These are phyloP conservation scores for Fusarium oxysporum DNA, from an alignment of 2,329 filamentous ascomycete genomes.

Conservation along the genomic window DNA sequence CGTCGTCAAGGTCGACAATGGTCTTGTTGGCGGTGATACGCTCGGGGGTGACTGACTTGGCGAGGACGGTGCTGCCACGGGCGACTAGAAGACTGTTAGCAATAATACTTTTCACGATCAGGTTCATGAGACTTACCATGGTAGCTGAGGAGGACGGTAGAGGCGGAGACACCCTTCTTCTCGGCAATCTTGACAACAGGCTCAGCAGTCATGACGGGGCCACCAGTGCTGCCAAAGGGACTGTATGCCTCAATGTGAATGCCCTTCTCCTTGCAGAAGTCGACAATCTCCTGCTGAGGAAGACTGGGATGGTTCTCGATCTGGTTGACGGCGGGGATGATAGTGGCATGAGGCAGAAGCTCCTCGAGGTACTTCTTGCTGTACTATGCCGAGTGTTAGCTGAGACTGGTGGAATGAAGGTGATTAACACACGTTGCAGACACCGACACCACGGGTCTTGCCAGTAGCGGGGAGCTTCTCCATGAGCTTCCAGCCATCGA, in stretches of 20 bases:
- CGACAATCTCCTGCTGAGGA: slow-evolving; percentile 78
- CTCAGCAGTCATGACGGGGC: slow-evolving; percentile 72
- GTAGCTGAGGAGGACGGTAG: slow-evolving; percentile 76
- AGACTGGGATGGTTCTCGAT: slow-evolving; percentile 80
- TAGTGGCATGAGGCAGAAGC: slow-evolving; percentile 61
- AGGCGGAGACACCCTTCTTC: slow-evolving; percentile 70
- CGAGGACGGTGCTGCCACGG: slow-evolving; percentile 75
- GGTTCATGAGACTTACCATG: slow-evolving; percentile 65
- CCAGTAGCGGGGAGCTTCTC: slow-evolving; percentile 72
- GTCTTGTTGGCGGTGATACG: slow-evolving; percentile 78
- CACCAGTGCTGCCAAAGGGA: slow-evolving; percentile 72
- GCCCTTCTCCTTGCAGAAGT: slow-evolving; percentile 74
- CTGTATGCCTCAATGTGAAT: slow-evolving; percentile 81
- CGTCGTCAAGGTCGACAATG: slow-evolving; percentile 71
- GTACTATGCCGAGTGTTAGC: slow-evolving; percentile 54
- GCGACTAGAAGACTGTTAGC: slow-evolving; percentile 63
- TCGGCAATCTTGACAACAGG: slow-evolving; percentile 72
- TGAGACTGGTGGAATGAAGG: background rate
- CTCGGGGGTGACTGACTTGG: slow-evolving; percentile 76
- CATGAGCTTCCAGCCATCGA: slow-evolving; percentile 82
- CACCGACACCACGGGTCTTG: slow-evolving; percentile 66
- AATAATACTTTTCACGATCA: background rate
- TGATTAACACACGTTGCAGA: slow-evolving; percentile 62
- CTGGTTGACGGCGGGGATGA: slow-evolving; percentile 76
- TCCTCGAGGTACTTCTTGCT: slow-evolving; percentile 67